Evolutionary conservation across 495 filamentous ascomycete species (phyloP).

Genomic region (Cladorrhinum samala): DNA sequence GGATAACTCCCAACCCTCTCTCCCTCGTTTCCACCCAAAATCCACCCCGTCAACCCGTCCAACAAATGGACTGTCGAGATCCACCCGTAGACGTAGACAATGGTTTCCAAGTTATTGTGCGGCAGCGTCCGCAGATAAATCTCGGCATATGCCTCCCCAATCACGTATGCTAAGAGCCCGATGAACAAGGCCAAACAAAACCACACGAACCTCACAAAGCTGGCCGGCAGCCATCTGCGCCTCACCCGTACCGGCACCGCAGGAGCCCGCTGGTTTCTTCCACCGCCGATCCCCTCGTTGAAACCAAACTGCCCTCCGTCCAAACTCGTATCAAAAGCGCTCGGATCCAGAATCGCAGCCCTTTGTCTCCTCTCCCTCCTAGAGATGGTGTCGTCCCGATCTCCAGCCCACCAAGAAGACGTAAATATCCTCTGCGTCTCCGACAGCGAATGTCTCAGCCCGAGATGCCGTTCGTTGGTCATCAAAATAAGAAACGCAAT

Average conservation of each 20-base stretch:
- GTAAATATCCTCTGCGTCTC: slow-evolving; percentile 60
- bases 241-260: slow-evolving; percentile 32
- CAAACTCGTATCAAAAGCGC: slow-evolving; percentile 25
- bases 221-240: slow-evolving; percentile 50
- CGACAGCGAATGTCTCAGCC: slow-evolving; percentile 48
- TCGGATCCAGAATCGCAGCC: slow-evolving; percentile 16
- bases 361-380: slow-evolving; percentile 31
- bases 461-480: slow-evolving; percentile 51
- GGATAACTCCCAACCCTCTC: slow-evolving; percentile 58
- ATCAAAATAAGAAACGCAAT: slow-evolving; percentile 55
- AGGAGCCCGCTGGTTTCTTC: slow-evolving; percentile 11
- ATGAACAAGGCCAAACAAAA: slow-evolving; percentile 56
- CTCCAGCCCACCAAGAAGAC: slow-evolving; percentile 53
- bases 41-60: slow-evolving; percentile 56
- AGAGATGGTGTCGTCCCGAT: slow-evolving; percentile 37
- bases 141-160: slow-evolving; percentile 61
- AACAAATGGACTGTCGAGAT: slow-evolving; percentile 55
- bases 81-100: slow-evolving; percentile 62
- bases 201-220: slow-evolving; percentile 61
- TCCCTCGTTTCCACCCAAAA: slow-evolving; percentile 51
- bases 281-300: slow-evolving; percentile 12
- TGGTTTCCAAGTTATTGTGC: slow-evolving; percentile 55
- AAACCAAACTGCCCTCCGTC: slow-evolving; percentile 23
- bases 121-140: slow-evolving; percentile 58
- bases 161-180: slow-evolving; percentile 53